Percentiles rank a stretch among this genome's conserved stretches.
These are phyloP conservation scores for Sicyos edulis DNA, from an alignment of 306 rosid genomes.

Conservation along the genomic window DNA sequence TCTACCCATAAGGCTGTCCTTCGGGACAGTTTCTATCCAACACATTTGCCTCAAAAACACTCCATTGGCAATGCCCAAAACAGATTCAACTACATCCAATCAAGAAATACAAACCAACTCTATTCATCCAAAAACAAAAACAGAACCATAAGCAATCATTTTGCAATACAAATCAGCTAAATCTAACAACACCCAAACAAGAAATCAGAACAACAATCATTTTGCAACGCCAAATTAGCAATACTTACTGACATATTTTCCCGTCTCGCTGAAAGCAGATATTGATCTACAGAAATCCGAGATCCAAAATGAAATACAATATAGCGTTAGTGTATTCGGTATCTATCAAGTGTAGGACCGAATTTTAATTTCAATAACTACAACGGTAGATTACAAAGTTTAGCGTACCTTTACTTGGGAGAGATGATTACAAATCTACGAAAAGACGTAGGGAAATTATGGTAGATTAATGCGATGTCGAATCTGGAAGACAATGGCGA, in stretches of 20 bases:
- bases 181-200: no score
- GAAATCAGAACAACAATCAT: no score
- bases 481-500: background rate
- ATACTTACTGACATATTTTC: constrained; percentile 1
- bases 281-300: background rate
- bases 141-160: background rate
- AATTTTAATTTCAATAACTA: background rate
- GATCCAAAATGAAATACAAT: background rate
- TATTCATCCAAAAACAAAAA: background rate
- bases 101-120: background rate
- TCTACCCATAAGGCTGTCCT: background rate
- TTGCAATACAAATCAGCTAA: background rate
- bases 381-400: background rate
- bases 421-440: background rate
- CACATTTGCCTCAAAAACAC: constrained; percentile 4
- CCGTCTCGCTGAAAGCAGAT: background rate
- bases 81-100: constrained; percentile 14
- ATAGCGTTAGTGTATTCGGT: background rate
- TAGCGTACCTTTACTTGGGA: background rate
- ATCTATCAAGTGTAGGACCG: background rate
- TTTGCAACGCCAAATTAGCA: background rate
- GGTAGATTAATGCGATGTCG: background rate
- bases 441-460: background rate
- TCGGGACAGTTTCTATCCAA: background rate
- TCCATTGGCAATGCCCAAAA: background rate